Evolutionary conservation across 306 rosid genomes (phyloP).

Genomic region (Crataegus laevigata): DNA sequence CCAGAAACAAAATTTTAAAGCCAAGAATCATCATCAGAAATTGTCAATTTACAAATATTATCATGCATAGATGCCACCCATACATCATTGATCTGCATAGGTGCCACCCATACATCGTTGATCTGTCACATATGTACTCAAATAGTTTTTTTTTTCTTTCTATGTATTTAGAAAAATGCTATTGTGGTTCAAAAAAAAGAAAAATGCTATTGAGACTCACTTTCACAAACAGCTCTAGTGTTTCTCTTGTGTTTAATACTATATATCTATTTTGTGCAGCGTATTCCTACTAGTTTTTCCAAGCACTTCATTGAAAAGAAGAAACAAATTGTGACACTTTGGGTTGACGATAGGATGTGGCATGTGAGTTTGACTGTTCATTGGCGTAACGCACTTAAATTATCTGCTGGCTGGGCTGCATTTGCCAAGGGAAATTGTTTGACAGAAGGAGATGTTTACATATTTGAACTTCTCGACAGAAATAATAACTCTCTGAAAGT

Average conservation of each 20-base stretch:
- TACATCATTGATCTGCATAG: background rate
- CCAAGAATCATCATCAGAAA: too few species aligned
- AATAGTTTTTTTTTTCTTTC: too few species aligned
- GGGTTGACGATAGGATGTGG: background rate
- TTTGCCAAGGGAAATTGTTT: background rate
- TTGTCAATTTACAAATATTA: too few species aligned
- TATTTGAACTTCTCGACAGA: background rate
- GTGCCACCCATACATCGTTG: background rate
- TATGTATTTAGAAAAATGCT: too few species aligned
- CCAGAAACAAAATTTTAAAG: too few species aligned
- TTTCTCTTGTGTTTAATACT: background rate
- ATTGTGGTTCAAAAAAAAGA: too few species aligned
- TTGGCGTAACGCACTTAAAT: background rate
- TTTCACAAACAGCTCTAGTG: too few species aligned
- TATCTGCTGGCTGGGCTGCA: background rate
- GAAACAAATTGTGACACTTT: slow-evolving; percentile 3
- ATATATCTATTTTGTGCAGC: background rate
- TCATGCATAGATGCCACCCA: too few species aligned
- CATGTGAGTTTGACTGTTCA: background rate
- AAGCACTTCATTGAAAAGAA: background rate
- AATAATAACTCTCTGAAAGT: background rate
- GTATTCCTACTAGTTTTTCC: background rate
- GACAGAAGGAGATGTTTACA: background rate
- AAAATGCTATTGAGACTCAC: too few species aligned
- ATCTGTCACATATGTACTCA: background rate